Base-by-base conservation (phyloP, 768 basidiomycete genomes). In the Russula abietina region DNA sequence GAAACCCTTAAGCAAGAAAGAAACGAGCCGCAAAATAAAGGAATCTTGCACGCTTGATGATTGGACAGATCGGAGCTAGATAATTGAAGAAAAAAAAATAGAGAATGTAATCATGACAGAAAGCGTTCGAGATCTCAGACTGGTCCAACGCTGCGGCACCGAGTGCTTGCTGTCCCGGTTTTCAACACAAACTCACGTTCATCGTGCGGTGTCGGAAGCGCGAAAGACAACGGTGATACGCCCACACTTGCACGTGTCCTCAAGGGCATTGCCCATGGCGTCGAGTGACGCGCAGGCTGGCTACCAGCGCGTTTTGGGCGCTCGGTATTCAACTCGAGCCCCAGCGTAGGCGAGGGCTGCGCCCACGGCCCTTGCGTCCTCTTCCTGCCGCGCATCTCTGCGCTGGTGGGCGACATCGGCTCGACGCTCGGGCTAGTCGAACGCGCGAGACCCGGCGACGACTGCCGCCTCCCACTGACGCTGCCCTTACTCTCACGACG, bases 391-490 rank as follows among this genome's bases (percentile, higher is more conserved):
- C 64, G 64, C 41, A 30, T 54, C 36, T 62, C 61, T 19, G n/a
- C 58, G 19, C 71, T 72, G 4, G 65, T 49, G 2, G 83, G 83
- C 0, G 82, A 84, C 8, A 73, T 67, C 0, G 80, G 81, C 1
- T 75, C 73, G 10, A 78, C 70, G 62, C 79, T 79, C 0, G 81
- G 81, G 70, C 81, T 82, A 9, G 76, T 73, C 6, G 81, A 82
- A 22, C 80, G 78, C 10, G 80, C 80, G 22, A 67, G 58, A 12
- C 62, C 69, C 71, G 32, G 55, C 71, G 46, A 67, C 71, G 28
- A 71, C 69, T 3, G 19, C 19, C 53, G 77, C 76, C 24, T 77
- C 76, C 45, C 78, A 74, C 33, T 45, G 59, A 48, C 57, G 60
- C 28, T 24, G 22, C 33, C 22, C 41, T 64, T 64, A 30, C 17